phyloP scores from a whole-genome alignment of 768 basidiomycete species.

The Tulasnella sp. region DNA sequence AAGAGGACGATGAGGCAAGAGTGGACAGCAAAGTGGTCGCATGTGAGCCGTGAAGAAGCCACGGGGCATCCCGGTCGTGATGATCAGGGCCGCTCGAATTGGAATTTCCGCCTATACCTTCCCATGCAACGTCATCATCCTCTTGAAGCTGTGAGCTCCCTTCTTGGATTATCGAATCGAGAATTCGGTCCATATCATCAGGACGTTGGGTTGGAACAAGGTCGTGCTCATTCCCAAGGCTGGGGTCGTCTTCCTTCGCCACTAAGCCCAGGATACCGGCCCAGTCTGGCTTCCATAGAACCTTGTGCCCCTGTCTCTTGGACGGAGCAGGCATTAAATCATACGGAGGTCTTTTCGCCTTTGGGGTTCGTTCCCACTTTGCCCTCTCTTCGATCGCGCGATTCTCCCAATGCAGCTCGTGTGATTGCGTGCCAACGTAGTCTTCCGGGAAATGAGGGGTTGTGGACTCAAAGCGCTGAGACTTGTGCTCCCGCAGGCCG shows the following conservation, averaged over 20 bases:
- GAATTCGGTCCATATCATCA: slow-evolving; percentile 25
- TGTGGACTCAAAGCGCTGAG: slow-evolving; percentile 80
- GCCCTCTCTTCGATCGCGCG: slow-evolving; percentile 53
- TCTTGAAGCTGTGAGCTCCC: slow-evolving; percentile 5
- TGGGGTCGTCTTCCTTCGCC: slow-evolving; percentile 11
- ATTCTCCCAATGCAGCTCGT: slow-evolving; percentile 46
- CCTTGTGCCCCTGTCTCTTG: slow-evolving; percentile 53
- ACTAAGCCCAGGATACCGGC: slow-evolving; percentile 55
- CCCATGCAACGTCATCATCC: background rate
- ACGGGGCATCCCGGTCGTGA: slow-evolving; percentile 41
- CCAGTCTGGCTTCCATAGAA: slow-evolving; percentile 80
- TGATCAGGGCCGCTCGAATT: slow-evolving; percentile 9
- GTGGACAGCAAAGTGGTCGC: slow-evolving; percentile 46
- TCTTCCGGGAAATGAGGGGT: slow-evolving; percentile 74
- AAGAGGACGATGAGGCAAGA: slow-evolving; percentile 34
- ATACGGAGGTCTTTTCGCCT: slow-evolving; percentile 79
- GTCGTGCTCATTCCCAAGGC: slow-evolving; percentile 29
- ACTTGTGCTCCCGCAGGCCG: slow-evolving; percentile 77
- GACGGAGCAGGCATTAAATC: slow-evolving; percentile 29
- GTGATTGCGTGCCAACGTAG: slow-evolving; percentile 58
- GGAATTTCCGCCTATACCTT: background rate
- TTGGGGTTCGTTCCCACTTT: slow-evolving; percentile 75
- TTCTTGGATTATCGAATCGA: slow-evolving; percentile 25
- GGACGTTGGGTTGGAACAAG: slow-evolving; percentile 52
- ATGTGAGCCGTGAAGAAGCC: slow-evolving; percentile 65